Evolutionary conservation across 2,329 filamentous ascomycete species (phyloP).

Genomic region (Colletotrichum aenigma): DNA sequence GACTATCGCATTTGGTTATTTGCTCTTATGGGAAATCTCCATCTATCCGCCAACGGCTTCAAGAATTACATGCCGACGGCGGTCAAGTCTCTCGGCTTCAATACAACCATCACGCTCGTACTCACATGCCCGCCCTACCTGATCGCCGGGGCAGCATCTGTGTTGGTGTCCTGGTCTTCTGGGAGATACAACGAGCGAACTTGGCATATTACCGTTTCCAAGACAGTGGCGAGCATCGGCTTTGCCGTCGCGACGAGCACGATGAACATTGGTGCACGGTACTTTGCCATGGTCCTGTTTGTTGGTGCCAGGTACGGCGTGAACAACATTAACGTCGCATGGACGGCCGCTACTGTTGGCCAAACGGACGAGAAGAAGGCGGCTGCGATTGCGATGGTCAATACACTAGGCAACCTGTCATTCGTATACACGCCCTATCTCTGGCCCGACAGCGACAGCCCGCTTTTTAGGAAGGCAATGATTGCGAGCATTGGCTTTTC

Average conservation of each 20-base stretch:
- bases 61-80: constrained; percentile 30
- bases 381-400: constrained; percentile 37
- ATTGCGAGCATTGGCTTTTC: constrained; percentile 26
- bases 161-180: not conserved
- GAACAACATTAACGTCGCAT: constrained; percentile 49
- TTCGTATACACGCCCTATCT: constrained; percentile 20
- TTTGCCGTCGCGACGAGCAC: constrained; percentile 23
- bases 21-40: constrained; percentile 54
- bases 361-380: constrained; percentile 53
- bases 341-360: constrained; percentile 42
- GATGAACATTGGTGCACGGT: constrained; percentile 8
- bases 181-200: not conserved
- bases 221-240: constrained; percentile 36
- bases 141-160: constrained; percentile 32
- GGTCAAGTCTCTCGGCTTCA: constrained; percentile 39
- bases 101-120: constrained; percentile 42
- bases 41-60: constrained; percentile 52
- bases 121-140: constrained; percentile 47
- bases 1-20: constrained; percentile 55
- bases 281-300: constrained; percentile 37
- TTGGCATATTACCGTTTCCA: constrained; percentile 25
- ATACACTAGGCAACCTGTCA: constrained; percentile 11
- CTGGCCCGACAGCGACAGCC: constrained; percentile 9
- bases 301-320: constrained; percentile 39
- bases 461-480: constrained; percentile 21